These are phyloP conservation scores for Penicillium sp. DNA, from an alignment of 2,329 filamentous ascomycete species.

Conservation along the genomic window DNA sequence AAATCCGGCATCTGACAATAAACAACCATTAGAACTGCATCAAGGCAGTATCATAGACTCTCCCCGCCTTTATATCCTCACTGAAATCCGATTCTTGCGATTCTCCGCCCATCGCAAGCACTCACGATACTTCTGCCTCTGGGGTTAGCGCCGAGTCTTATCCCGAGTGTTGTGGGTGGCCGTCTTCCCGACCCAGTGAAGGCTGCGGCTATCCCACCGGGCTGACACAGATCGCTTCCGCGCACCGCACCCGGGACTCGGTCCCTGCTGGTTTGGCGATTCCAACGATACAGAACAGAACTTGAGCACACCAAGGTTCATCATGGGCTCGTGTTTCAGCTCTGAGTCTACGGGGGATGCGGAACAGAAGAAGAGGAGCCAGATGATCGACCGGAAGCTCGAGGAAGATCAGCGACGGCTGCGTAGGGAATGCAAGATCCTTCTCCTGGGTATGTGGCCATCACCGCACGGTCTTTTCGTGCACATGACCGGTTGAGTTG, in stretches of 20 bases:
- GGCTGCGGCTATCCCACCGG: constrained; percentile 25
- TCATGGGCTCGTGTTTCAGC: constrained; percentile 94
- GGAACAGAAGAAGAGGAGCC: constrained; percentile 94
- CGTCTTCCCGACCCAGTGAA: constrained; percentile 15
- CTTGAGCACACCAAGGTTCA: constrained; percentile 11
- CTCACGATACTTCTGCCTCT: not conserved
- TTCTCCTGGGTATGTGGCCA: constrained; percentile 72
- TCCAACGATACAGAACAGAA: constrained; percentile 5
- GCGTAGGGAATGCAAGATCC: constrained; percentile 97
- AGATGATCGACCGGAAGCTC: constrained; percentile 89
- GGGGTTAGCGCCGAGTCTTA: constrained; percentile 4
- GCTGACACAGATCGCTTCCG: constrained; percentile 30
- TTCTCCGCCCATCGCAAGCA: constrained; percentile 4
- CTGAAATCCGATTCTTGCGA: constrained; percentile 6
- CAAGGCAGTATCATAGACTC: too few relatives aligned
- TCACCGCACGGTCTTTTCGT: constrained; percentile 5
- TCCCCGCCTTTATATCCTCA: constrained; percentile 4
- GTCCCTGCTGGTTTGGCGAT: constrained; percentile 24
- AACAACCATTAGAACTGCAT: too few relatives aligned
- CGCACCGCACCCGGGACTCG: constrained; percentile 25
- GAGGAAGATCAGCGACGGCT: constrained; percentile 93
- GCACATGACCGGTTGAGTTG: constrained; percentile 1
- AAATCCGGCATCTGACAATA: too few relatives aligned
- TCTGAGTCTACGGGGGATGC: constrained; percentile 75
- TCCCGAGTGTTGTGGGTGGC: constrained; percentile 18